Evolutionary conservation across 2,329 filamentous ascomycete genomes (phyloP), one percentile per base, ranked within the genome.

Genomic region (Claviceps sp.): DNA sequence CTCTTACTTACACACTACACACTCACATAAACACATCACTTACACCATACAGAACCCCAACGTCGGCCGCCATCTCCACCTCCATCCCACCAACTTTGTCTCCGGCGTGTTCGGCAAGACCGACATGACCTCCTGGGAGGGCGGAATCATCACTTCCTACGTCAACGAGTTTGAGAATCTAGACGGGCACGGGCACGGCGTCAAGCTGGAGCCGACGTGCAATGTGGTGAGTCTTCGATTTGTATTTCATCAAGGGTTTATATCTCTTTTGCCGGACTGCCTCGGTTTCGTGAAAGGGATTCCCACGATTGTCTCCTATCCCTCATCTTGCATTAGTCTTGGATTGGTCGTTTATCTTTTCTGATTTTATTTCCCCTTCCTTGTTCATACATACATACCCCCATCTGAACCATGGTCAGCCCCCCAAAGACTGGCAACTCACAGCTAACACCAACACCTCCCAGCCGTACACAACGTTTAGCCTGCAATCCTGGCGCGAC

Each of bases 161-260:
- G 84, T 87, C 56, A 79, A 76, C 44, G 81, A 86, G 51, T 88
- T 90, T 59, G 86, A 94, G 57, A 85, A 96, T 59, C 73, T 90
- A 0, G 89, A 95, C 63, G 79, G 79, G 5, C 74, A 82, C 43
- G 88, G 89, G 53, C 88, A 96, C 60, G 91, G 91, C 41, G 75
- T 77, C 48, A 95, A 94, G 65, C 72, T 96, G 30, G 89, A 96
- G 71, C 74, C 82, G 9, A 79, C 79, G 1, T 78, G 78, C 60
- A 90, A 93, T 85, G 58, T 81, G 52, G 75, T 78, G 62, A 61
- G 74, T 63, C 7, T 16, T 18, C 18, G 18, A 18, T 18, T 18
- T 18, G 18, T 18, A 18, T 18, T 18, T 18, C 18, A 18, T 18
- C 18, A 18, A 18, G 18, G 18, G 18, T 18, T 18, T 18, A 18